Evolutionary conservation across 805 yeast genomes (phyloP).

Genomic region (Candida ipomoeae): DNA sequence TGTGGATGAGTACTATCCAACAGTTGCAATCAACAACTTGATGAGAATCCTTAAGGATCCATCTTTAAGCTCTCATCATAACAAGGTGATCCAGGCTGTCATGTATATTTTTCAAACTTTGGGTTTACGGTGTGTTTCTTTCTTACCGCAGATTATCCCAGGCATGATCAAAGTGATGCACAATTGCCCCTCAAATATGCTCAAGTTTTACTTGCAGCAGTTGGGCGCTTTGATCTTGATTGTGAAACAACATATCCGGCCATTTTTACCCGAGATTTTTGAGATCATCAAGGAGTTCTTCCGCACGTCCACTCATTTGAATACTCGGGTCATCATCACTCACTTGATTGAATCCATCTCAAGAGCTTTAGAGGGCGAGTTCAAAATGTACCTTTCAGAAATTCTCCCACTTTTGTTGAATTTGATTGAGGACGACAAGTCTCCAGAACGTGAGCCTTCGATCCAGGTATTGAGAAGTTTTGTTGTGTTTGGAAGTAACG

Average conservation of each 20-base stretch:
- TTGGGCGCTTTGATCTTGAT: conserved; percentile 72
- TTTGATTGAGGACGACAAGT: conserved; percentile 68
- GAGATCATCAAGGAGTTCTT: conserved; percentile 73
- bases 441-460: conserved; percentile 57
- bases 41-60: conserved; percentile 82
- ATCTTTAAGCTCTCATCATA: conserved; percentile 81
- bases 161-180: conserved; percentile 84
- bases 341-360: conserved; percentile 80
- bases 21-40: conserved; percentile 84
- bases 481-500: conserved; percentile 79
- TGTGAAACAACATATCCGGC: conserved; percentile 87
- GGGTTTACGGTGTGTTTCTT: conserved; percentile 87
- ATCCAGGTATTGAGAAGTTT: conserved; percentile 75
- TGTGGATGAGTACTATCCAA: conserved; percentile 88
- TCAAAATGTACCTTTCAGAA: conserved; percentile 75
- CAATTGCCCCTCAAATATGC: conserved; percentile 69
- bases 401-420: conserved; percentile 72
- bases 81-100: conserved; percentile 89
- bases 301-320: conserved; percentile 36
- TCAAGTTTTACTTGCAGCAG: conserved; percentile 87
- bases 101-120: conserved; percentile 86
- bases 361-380: conserved; percentile 85
- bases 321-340: conserved; percentile 74
- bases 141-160: conserved; percentile 81
- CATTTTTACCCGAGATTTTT: conserved; percentile 72